These are phyloP conservation scores for Reticulascus tulasneorum DNA, from an alignment of 2,329 filamentous ascomycete genomes.

Conservation along the genomic window DNA sequence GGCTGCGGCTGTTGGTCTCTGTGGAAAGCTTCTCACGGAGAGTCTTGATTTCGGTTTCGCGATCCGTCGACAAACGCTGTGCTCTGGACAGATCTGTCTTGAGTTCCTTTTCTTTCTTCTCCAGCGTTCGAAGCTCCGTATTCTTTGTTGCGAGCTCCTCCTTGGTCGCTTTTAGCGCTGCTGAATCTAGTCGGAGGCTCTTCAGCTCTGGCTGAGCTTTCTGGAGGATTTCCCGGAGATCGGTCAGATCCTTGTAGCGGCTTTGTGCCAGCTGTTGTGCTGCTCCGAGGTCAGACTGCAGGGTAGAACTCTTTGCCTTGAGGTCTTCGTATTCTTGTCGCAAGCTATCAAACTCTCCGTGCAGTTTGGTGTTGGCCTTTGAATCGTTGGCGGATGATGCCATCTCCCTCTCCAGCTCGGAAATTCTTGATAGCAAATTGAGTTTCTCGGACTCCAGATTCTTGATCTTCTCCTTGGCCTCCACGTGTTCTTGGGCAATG, in stretches of 20 bases:
- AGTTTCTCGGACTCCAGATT: constrained; percentile 66
- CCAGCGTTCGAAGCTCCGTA: constrained; percentile 67
- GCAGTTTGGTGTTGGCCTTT: constrained; percentile 50
- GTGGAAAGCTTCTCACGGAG: constrained; percentile 75
- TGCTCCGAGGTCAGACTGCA: constrained; percentile 81
- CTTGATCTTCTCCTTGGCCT: constrained; percentile 74
- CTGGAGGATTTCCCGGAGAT: constrained; percentile 73
- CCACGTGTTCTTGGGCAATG: constrained; percentile 79
- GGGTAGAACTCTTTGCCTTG: constrained; percentile 61
- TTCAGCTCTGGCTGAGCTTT: constrained; percentile 85
- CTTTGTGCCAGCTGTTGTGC: constrained; percentile 82
- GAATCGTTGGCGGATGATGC: constrained; percentile 30
- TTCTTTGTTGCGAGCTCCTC: constrained; percentile 63
- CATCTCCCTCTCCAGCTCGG: constrained; percentile 68
- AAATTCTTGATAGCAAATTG: constrained; percentile 59
- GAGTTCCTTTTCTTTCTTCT: constrained; percentile 78
- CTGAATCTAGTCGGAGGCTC: constrained; percentile 71
- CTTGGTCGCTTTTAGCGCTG: constrained; percentile 67
- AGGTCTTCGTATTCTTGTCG: constrained; percentile 61
- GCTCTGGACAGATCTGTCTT: constrained; percentile 67
- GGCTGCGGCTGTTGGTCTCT: constrained; percentile 67
- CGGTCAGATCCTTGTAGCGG: constrained; percentile 82
- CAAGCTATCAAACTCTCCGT: constrained; percentile 54
- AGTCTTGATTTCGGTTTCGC: constrained; percentile 71
- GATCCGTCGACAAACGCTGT: constrained; percentile 67